Percentiles rank a stretch among this genome's conserved stretches.
Conservation (phyloP, 148 eudicot species). For the Amaranthus palmeri region DNA sequence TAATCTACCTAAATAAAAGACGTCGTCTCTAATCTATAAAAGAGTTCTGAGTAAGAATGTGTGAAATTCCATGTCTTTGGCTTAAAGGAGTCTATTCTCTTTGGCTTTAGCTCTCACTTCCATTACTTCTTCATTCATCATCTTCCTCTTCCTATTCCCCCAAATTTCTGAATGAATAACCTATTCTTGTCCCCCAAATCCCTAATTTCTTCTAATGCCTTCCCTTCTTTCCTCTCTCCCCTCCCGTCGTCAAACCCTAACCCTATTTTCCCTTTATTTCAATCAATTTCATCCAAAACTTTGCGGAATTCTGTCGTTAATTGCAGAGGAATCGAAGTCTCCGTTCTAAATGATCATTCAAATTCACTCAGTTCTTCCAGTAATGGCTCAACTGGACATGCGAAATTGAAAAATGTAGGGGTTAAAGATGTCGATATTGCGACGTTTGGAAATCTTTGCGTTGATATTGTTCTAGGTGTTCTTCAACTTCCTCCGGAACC, state of each 20-base stretch:
- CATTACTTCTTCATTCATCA: neutral
- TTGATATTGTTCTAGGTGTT: constrained; percentile 86
- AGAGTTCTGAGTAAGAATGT: no score
- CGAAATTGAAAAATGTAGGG: constrained; percentile 24
- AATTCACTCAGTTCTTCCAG: constrained; percentile 20
- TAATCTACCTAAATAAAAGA: no score
- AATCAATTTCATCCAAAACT: constrained; percentile 29
- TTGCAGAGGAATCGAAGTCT: constrained; percentile 45
- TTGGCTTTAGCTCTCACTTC: neutral
- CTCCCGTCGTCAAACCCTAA: constrained; percentile 22
- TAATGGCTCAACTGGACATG: constrained; percentile 20
- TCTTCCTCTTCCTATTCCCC: neutral
- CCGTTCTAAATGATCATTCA: constrained; percentile 29
- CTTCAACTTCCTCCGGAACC: constrained; percentile 67
- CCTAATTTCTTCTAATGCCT: constrained; percentile 35
- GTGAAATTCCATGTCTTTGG: no score
- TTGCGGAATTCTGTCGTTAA: constrained; percentile 27
- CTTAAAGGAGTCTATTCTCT: no score
- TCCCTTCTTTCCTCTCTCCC: constrained; percentile 17
- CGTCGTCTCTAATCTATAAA: no score
- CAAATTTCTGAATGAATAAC: constrained; percentile 49
- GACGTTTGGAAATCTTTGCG: constrained; percentile 88
- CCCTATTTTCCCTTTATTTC: constrained; percentile 3
- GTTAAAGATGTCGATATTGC: constrained; percentile 70
- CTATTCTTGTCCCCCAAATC: constrained; percentile 40